Base-by-base conservation (phyloP, 148 eudicot genomes). In the Spergularia bocconei region DNA sequence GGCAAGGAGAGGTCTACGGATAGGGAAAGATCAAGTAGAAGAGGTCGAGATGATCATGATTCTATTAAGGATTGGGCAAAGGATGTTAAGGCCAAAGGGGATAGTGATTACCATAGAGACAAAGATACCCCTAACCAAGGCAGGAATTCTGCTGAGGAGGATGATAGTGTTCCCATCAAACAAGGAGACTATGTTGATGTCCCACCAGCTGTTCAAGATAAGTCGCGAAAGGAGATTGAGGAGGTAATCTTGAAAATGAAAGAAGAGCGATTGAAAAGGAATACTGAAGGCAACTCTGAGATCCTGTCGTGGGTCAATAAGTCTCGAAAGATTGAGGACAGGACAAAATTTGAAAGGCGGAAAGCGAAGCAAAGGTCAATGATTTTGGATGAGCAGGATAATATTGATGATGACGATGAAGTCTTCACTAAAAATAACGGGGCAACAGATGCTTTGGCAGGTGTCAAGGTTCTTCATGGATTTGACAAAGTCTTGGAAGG, bases 401-500 rank as follows among this genome's bases (percentile, higher is more conserved):
- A 84, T 60, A 72, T 94, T 76, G 82, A 85, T 77, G 88, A 65
- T 67, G 94, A 86, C n/a, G 75, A 80, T 79, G 96, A 87, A 67
- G 86, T 81, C 72, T 88, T 83, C 74, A 75, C 63, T 39, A 76
- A 66, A 51, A 74, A 75, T 63, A 78, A 75, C 69, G 89, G 72
- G 63, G 53, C 72, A 33, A 15, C 85, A 84, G 98, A 84, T 66
- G 85, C 85, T 51, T 81, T 95, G 83, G 91, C 88, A 6, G 98
- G 98, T 16, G 90, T 88, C 51, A 95, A 92, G 90, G 87, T 95
- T 79, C 98, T 95, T 72, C 96, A 95, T 81, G 98, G 98, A 62
- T 79, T 95, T 81, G 97, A 95, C 82, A 95, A 95, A 87, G 97
- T 95, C 62, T 75, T 90, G 70, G 97, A 89, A 89, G 98, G 98